phyloP scores from a whole-genome alignment of 225 moss, liverwort and hornwort genomes.

The Ulota crispa region DNA sequence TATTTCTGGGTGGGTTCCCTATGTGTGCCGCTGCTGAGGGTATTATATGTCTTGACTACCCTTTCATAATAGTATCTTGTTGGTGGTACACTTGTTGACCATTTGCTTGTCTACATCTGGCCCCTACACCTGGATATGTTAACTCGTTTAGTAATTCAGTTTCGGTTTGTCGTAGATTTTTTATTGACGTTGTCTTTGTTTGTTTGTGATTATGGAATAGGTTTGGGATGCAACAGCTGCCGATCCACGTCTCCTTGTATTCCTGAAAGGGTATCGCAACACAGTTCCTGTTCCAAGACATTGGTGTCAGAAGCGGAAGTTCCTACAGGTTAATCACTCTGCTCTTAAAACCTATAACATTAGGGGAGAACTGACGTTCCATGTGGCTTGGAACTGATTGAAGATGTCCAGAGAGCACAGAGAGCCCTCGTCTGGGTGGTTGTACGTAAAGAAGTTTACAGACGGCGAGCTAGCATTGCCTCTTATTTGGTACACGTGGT shows the following conservation, averaged over 20 bases:
- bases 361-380: constrained; percentile 62
- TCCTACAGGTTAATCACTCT: constrained; percentile 91
- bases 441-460: constrained; percentile 88
- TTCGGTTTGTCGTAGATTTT: not conserved
- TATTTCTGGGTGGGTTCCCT: not conserved
- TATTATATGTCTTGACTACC: not conserved
- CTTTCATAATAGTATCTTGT: not conserved
- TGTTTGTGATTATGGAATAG: constrained; percentile 38
- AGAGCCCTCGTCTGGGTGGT: constrained; percentile 86
- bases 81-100: not conserved
- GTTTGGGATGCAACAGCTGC: constrained; percentile 99
- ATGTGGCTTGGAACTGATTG: constrained; percentile 74
- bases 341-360: constrained; percentile 38
- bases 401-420: constrained; percentile 69
- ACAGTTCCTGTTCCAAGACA: constrained; percentile 99
- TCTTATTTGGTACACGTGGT: constrained; percentile 99
- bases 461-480: constrained; percentile 96
- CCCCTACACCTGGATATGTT: not conserved
- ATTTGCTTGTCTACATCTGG: not conserved
- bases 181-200: not conserved
- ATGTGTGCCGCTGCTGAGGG: not conserved
- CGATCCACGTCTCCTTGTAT: constrained; percentile 95
- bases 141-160: not conserved
- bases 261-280: constrained; percentile 96
- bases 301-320: constrained; percentile 99